These are phyloP conservation scores for Bretschneidera sinensis DNA, from an alignment of 345 rosid species.

Conservation along the genomic window DNA sequence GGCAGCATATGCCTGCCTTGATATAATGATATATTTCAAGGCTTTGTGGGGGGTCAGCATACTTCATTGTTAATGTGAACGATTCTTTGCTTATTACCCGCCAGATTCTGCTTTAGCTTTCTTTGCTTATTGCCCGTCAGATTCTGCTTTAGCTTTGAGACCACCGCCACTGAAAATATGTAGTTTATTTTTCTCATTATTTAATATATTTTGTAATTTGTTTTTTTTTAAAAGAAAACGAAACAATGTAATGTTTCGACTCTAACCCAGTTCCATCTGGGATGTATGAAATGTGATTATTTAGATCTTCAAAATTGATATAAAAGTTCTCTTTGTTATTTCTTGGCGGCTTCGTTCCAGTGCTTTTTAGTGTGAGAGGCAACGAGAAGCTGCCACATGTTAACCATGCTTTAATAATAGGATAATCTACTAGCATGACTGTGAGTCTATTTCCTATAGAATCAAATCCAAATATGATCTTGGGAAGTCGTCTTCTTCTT, in stretches of 20 bases:
- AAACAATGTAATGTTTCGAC: not conserved
- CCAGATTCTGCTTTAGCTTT: not conserved
- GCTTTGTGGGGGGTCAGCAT: slow-evolving; percentile 11
- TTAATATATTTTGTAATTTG: not conserved
- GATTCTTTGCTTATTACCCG: slow-evolving; percentile 14
- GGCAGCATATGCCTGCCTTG: slow-evolving; percentile 9
- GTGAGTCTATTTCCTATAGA: too few relatives aligned
- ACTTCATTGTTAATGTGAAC: slow-evolving; percentile 22
- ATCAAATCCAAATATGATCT: too few relatives aligned
- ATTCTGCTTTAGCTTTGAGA: not conserved
- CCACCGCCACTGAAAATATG: not conserved
- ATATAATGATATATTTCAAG: slow-evolving; percentile 19
- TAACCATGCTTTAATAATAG: too few relatives aligned
- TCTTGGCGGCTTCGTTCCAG: too few relatives aligned
- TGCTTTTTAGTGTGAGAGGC: too few relatives aligned
- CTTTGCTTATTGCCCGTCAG: slow-evolving; percentile 4
- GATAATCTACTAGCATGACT: too few relatives aligned
- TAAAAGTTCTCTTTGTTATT: not conserved
- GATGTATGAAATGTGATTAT: not conserved
- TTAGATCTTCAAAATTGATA: not conserved
- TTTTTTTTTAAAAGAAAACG: not conserved
- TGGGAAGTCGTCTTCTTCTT: too few relatives aligned
- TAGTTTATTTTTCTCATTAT: not conserved
- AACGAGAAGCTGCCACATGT: too few relatives aligned
- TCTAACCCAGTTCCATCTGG: not conserved